Percentiles rank a stretch among this genome's conserved stretches.
phyloP scores from a whole-genome alignment of 2,329 filamentous ascomycete genomes.

The Leptographium wingfieldii region DNA sequence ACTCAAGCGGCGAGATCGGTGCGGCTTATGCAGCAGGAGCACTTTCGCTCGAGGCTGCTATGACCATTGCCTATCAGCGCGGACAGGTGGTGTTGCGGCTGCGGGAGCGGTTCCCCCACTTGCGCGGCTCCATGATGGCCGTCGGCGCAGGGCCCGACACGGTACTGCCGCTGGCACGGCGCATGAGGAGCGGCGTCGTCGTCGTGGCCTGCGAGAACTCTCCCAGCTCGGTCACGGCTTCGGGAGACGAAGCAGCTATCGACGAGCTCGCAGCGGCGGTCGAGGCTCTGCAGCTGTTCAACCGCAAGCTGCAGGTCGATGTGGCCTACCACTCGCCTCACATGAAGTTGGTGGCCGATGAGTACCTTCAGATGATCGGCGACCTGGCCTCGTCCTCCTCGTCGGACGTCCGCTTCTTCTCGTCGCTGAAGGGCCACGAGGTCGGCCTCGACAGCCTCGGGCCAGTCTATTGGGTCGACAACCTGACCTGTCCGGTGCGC shows the following conservation, averaged over 20 bases:
- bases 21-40: constrained; percentile 18
- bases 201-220: constrained; percentile 37
- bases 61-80: constrained; percentile 13
- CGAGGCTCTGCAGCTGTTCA: constrained; percentile 29
- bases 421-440: too few species aligned
- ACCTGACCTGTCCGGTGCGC: constrained; percentile 24
- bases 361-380: constrained; percentile 20
- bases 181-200: constrained; percentile 17
- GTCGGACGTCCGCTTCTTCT: too few species aligned
- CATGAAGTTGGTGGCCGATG: constrained; percentile 36
- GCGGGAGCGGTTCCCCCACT: background rate
- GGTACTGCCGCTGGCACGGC: constrained; percentile 26
- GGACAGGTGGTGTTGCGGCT: background rate
- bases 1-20: constrained; percentile 24
- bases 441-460: too few species aligned
- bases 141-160: constrained; percentile 9
- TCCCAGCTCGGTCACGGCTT: constrained; percentile 36
- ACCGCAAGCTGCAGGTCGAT: constrained; percentile 26
- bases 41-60: constrained; percentile 12
- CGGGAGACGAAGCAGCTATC: constrained; percentile 32
- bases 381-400: too few species aligned
- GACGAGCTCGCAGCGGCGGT: constrained; percentile 23
- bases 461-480: constrained; percentile 19
- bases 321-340: constrained; percentile 42
- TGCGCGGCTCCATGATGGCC: constrained; percentile 31